Base-by-base conservation (phyloP, 2,329 filamentous ascomycete species). In the Metarhizium sp. region DNA sequence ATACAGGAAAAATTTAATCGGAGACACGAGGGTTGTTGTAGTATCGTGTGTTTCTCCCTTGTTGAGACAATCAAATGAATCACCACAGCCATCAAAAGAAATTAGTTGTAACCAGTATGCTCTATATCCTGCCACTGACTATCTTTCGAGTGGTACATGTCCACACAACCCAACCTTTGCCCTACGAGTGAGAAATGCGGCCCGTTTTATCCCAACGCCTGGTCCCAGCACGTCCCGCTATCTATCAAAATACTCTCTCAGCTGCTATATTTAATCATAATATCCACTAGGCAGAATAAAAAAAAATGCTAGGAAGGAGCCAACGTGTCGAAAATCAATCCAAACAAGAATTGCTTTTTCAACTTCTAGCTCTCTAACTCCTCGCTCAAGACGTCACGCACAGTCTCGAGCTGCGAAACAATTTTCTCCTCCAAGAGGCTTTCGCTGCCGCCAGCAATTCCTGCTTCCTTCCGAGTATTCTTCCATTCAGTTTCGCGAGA, bases 341-440 rank as follows among this genome's bases (percentile, higher is more conserved):
- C 45, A 48, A 48, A 10, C 13, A 14, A 48, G 42, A 34, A 45
- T 20, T 53, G 55, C 53, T 38, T 48, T 58, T 57, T 66, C 59
- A 65, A 46, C 60, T 60, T 45, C 32, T 45, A 45, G n/a, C 16
- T 10, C 42, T 80, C 78, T 56, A 77, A 66, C 38, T 77, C 76
- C 52, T 81, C 80, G 56, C 71, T 73, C 57, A 85, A 68, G 47
- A 85, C 76, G 60, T 77, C 75, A 62, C 77, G 75, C 18, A 84
- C 78, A 5, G 78, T 80, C 63, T 80, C 79, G 63, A 94, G 72
- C 68, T 92, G 85, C 56, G 70, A 76, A 30, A 92, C 75, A 6
- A 94, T 82, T 72, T 86, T 90, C 65, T 87, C 83, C 69, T 95
- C 90, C 53, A 96, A 73, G 63, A 80, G 70, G 66, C 79, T 92